A percentile compares a stretch with the other conserved stretches of the same genome.
phyloP scores from a whole-genome alignment of 2,329 filamentous ascomycete genomes.

The Colletotrichum sp. region DNA sequence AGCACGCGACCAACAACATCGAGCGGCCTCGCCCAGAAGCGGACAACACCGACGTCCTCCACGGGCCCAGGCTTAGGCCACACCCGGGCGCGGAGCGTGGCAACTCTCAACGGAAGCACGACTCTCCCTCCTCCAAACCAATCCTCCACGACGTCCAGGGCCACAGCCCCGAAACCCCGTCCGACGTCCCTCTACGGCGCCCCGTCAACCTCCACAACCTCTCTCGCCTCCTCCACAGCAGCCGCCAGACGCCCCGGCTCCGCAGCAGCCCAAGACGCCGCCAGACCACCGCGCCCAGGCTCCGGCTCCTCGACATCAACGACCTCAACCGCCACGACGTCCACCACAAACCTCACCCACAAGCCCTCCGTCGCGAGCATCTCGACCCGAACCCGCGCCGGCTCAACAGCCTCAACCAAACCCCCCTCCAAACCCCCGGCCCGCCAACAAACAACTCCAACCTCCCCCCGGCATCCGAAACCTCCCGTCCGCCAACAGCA shows the following conservation, averaged over 20 bases:
- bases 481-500: constrained; percentile 26
- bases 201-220: neutral
- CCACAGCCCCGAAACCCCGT: neutral
- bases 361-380: neutral
- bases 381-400: neutral
- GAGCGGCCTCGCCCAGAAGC: constrained; percentile 24
- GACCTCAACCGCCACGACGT: neutral
- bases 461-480: constrained; percentile 23
- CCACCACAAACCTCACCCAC: neutral
- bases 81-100: constrained; percentile 45
- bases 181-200: constrained; percentile 13
- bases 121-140: constrained; percentile 41
- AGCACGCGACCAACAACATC: constrained; percentile 30
- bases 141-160: constrained; percentile 30
- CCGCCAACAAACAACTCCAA: neutral
- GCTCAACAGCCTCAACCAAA: neutral
- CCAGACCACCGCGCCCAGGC: neutral
- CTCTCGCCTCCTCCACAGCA: neutral
- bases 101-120: constrained; percentile 39
- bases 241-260: constrained; percentile 37
- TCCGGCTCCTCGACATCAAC: neutral
- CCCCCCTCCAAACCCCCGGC: neutral
- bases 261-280: neutral
- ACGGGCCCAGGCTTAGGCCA: constrained; percentile 28
- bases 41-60: constrained; percentile 28